These are phyloP conservation scores for Tetracladium marchalianum DNA, from an alignment of 495 filamentous ascomycete genomes.

Conservation along the genomic window DNA sequence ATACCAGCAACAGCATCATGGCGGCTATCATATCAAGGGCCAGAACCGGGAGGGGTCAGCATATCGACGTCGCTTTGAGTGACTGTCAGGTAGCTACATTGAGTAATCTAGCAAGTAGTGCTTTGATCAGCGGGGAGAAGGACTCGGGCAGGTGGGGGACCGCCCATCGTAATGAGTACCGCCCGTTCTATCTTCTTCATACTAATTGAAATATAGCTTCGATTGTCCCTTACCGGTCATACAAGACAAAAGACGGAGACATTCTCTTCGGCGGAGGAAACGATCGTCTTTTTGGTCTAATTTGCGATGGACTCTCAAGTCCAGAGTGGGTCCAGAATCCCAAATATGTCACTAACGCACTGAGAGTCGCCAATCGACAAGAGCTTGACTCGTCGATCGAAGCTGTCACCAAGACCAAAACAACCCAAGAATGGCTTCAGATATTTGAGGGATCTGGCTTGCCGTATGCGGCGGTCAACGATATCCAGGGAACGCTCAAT, in stretches of 20 bases:
- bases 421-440: slow-evolving; percentile 81
- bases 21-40: slow-evolving; percentile 70
- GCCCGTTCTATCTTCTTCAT: not conserved
- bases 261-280: slow-evolving; percentile 92
- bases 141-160: slow-evolving; percentile 91
- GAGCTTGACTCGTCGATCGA: slow-evolving; percentile 72
- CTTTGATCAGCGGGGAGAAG: slow-evolving; percentile 76
- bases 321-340: slow-evolving; percentile 72
- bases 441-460: slow-evolving; percentile 83
- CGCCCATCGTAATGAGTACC: slow-evolving; percentile 72
- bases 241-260: slow-evolving; percentile 87
- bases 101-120: slow-evolving; percentile 87
- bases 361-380: slow-evolving; percentile 67
- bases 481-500: slow-evolving; percentile 71
- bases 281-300: slow-evolving; percentile 77
- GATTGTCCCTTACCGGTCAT: slow-evolving; percentile 90
- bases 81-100: slow-evolving; percentile 93
- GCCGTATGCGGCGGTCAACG: slow-evolving; percentile 93
- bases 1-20: slow-evolving; percentile 96
- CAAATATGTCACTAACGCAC: slow-evolving; percentile 70
- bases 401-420: slow-evolving; percentile 60
- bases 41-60: slow-evolving; percentile 68
- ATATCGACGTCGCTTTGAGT: slow-evolving; percentile 83
- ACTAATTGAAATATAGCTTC: slow-evolving; percentile 46
- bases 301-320: slow-evolving; percentile 68